These are phyloP conservation scores for Hypsizygus marmoreus DNA, from an alignment of 768 basidiomycete species.

Conservation along the genomic window DNA sequence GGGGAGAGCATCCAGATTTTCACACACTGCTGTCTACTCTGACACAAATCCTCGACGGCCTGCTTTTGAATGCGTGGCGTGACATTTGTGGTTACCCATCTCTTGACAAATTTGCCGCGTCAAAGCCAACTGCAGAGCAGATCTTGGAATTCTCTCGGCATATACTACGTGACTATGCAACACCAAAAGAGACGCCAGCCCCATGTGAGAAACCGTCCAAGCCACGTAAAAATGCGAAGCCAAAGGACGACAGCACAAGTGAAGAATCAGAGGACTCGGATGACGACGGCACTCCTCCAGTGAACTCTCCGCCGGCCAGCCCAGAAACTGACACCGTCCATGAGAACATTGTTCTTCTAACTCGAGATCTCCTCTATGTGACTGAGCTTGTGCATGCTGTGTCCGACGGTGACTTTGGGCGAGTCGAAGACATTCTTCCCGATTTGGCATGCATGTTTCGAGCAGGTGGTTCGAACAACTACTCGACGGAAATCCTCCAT, in stretches of 20 bases:
- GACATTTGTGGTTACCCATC: constrained; percentile 13
- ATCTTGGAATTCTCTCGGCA: constrained; percentile 17
- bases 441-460: constrained; percentile 29
- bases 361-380: constrained; percentile 31
- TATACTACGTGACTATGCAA: constrained; percentile 19
- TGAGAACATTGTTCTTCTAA: constrained; percentile 27
- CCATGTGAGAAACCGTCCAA: not conserved
- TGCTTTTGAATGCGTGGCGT: constrained; percentile 34
- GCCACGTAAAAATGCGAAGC: too few species aligned
- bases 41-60: constrained; percentile 32
- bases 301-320: too few species aligned
- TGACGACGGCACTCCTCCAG: not conserved
- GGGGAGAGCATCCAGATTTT: constrained; percentile 34
- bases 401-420: constrained; percentile 31
- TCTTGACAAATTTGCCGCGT: constrained; percentile 18
- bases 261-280: too few species aligned
- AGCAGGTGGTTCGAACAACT: constrained; percentile 33
- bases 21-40: constrained; percentile 28
- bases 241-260: too few species aligned
- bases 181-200: not conserved
- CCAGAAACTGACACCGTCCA: constrained; percentile 17
- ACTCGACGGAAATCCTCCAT: constrained; percentile 31
- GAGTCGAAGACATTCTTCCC: constrained; percentile 30
- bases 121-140: constrained; percentile 25
- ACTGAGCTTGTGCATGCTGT: constrained; percentile 28